Evolutionary conservation across 106 monocot genomes (phyloP), one percentile per base, ranked within the genome.

Genomic region (Gastrodia elata): DNA sequence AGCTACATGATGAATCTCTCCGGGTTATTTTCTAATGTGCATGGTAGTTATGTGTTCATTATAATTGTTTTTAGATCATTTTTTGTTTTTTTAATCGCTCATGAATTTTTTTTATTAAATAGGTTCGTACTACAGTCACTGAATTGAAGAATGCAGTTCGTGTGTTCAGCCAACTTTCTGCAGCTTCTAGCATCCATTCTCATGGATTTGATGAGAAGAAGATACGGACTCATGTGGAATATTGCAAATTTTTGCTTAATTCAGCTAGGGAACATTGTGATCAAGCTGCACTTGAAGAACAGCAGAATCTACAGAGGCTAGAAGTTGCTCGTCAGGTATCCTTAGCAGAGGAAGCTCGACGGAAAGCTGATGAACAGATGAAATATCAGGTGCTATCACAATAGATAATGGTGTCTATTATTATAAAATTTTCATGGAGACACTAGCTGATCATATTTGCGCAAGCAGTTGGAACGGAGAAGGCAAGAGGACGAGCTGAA

Each of bases 131-230:
- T 48, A 98, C 98, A 34, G 88, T 98, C 28, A 71, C 84, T n/a
- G 98, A 98, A 71, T 72, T 98, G 83, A 90, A 89, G 74, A 93
- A 98, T 81, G 98, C 98, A 71, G 91, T 98, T 70, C 82, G 93
- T 73, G 48, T 98, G 7, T 98, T 98, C 68, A 98, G 88, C 49
- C 88, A 80, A 70, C 83, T 98, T 70, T 91, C 88, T 84, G 79
- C 91, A 24, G 84, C 84, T 18, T 82, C 86, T 27, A 82, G 78
- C 72, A 83, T 79, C 75, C 93, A 93, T 27, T 77, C 79, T 52
- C 88, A 93, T 91, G 98, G 98, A 15, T 98, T 98, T 59, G 98
- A 98, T 82, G 93, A 93, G 76, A 93, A 87, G 78, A 98, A 98
- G 76, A 91, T 93, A 58, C 83, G 82, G 32, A 98, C 91, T 6